A percentile compares a stretch with the other conserved stretches of the same genome.
These are phyloP conservation scores for Sistotremastrum niveocremeum DNA, from an alignment of 768 basidiomycete species.

Conservation along the genomic window DNA sequence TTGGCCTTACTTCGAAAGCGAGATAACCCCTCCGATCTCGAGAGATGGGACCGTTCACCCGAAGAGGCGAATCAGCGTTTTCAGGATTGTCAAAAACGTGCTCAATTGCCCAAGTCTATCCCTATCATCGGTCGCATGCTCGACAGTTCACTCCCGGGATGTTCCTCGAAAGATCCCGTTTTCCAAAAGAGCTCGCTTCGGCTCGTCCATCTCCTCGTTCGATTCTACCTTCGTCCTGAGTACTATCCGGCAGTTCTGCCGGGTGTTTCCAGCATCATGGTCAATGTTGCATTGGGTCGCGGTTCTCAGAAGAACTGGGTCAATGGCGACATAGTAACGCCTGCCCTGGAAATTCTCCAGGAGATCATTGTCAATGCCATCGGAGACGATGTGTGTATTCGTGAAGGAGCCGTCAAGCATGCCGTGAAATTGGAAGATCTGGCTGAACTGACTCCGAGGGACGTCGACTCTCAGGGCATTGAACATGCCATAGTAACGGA, in stretches of 20 bases:
- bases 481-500: neutral
- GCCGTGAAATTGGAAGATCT: constrained; percentile 56
- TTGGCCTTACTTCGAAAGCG: constrained; percentile 39
- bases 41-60: neutral
- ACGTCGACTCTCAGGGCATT: neutral
- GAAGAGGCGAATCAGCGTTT: constrained; percentile 5
- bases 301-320: constrained; percentile 50
- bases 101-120: constrained; percentile 38
- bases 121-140: constrained; percentile 78
- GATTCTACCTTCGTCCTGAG: constrained; percentile 26
- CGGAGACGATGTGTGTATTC: constrained; percentile 52
- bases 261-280: constrained; percentile 68
- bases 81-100: constrained; percentile 16
- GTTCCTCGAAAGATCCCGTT: too few species aligned
- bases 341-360: constrained; percentile 45
- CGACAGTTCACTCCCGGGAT: constrained; percentile 47
- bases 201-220: constrained; percentile 39
- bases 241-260: constrained; percentile 69
- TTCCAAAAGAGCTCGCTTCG: constrained; percentile 55
- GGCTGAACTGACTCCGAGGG: constrained; percentile 17
- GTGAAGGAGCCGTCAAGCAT: constrained; percentile 41
- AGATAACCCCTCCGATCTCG: neutral
- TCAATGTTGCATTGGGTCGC: constrained; percentile 50
- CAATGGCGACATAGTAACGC: constrained; percentile 52
- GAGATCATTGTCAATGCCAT: constrained; percentile 40